These are phyloP conservation scores for Byssoonygena ceratinophila DNA, from an alignment of 2,329 filamentous ascomycete genomes.

Conservation along the genomic window DNA sequence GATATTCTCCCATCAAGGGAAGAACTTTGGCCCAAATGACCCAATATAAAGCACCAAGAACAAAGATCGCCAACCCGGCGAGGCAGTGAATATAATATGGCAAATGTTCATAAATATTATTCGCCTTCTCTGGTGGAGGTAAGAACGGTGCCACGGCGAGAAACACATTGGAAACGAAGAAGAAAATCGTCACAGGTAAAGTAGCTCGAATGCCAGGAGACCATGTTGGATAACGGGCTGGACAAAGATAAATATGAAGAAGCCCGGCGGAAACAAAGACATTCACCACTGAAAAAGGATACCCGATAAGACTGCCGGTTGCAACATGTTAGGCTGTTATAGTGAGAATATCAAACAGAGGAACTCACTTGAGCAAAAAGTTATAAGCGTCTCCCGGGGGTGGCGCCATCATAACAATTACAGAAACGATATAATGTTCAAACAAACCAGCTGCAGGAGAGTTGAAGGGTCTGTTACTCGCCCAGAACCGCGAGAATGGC, in stretches of 20 bases:
- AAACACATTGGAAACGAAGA: conserved; percentile 45
- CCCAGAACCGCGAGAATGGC: conserved; percentile 57
- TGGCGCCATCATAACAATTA: conserved; percentile 55
- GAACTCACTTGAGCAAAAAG: conserved; percentile 42
- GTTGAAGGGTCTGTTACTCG: conserved; percentile 57
- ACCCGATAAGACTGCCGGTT: conserved; percentile 23
- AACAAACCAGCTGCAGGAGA: conserved; percentile 50
- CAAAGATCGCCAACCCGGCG: conserved; percentile 43
- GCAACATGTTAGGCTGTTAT: neutral
- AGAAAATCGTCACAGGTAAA: conserved; percentile 43
- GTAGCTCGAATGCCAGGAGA: conserved; percentile 41
- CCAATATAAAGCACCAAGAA: conserved; percentile 43
- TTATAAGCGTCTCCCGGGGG: conserved; percentile 59
- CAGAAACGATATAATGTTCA: conserved; percentile 55
- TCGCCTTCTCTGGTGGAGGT: conserved; percentile 36
- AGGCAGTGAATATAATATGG: conserved; percentile 47
- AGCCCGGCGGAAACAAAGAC: conserved; percentile 42
- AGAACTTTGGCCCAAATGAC: conserved; percentile 42
- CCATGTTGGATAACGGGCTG: conserved; percentile 37
- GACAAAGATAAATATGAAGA: conserved; percentile 38
- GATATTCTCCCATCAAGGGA: conserved; percentile 38
- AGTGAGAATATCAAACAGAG: neutral
- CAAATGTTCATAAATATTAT: conserved; percentile 44
- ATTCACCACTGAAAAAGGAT: conserved; percentile 40
- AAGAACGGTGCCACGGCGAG: conserved; percentile 44